Base-by-base conservation (phyloP, 495 filamentous ascomycete species). In the Talaromyces nanjingensis region DNA sequence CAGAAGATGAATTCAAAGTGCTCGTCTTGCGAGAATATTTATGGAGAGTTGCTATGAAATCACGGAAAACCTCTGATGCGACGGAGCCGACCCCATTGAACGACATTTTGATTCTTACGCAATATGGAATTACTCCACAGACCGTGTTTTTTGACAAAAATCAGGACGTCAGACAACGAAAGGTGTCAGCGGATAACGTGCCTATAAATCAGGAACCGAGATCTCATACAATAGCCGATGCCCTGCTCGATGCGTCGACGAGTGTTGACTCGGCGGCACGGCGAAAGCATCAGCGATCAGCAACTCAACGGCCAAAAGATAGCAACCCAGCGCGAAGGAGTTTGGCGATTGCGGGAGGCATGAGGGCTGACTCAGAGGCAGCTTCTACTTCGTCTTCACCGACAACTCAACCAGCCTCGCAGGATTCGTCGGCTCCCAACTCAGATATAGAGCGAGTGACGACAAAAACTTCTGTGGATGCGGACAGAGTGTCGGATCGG, bases 101-200 rank as follows among this genome's bases (percentile, higher is more conserved):
- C 65, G 84, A 79, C 47, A 85, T 93, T 5, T 83, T 96, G 53
- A 76, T 83, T 2, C 76, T 98, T 12, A 85, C 87, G 62, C 84
- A 83, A 58, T 74, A 94, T 39, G 83, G 83, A 2, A 84, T 97
- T 55, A 89, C 86, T 4, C 87, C 89, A 11, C 91, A 96, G 71
- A 97, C 91, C 0, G 86, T 99, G 2, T 88, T 97, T 73, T 99
- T 98, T 69, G 91, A 97, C 66, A 90, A 90, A 63, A 83, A 79
- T 37, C 77, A 83, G 54, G 76, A 77, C 33, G 71, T 77, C 33
- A 77, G 77, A 42, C 68, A 71, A 59, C 73, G 79, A 75, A 67
- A 79, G 78, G 61, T 73, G 70, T 62, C 74, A 66, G 22, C 76
- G 62, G 47, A 72, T 12, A 68, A 64, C 58, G 37, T 65, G 22